A percentile compares a stretch with the other conserved stretches of the same genome.
Evolutionary conservation across 306 rosid species (phyloP).

Genomic region (Cucurbita maxima): DNA sequence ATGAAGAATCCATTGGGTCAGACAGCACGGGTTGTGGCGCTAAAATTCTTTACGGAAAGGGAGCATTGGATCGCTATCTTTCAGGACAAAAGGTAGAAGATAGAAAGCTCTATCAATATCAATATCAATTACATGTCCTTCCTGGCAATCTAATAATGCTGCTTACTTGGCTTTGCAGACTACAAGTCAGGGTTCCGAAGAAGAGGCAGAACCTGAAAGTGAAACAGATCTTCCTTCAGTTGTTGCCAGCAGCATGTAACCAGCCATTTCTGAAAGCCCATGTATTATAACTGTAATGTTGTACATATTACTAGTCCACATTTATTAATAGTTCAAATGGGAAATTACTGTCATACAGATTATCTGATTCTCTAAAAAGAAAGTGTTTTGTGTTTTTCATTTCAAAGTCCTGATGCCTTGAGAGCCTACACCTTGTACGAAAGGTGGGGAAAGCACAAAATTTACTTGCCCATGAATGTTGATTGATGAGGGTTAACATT

Average conservation of each 20-base stretch:
- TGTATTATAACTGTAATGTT: slow-evolving; percentile 48
- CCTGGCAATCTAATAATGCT: background rate
- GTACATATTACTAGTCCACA: slow-evolving; percentile 12
- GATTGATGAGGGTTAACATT: background rate
- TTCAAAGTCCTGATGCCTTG: background rate
- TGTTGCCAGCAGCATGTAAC: slow-evolving; percentile 87
- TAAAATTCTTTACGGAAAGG: slow-evolving; percentile 69
- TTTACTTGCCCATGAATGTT: background rate
- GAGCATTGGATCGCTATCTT: slow-evolving; percentile 56
- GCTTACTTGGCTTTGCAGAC: slow-evolving; percentile 11
- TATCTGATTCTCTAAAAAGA: background rate
- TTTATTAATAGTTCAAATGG: background rate
- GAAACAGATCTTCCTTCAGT: slow-evolving; percentile 57
- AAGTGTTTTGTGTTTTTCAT: background rate
- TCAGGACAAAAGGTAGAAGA: slow-evolving; percentile 27
- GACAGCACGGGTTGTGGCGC: slow-evolving; percentile 42
- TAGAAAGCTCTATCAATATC: slow-evolving; percentile 22
- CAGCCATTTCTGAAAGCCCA: background rate
- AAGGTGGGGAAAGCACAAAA: background rate
- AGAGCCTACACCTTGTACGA: background rate
- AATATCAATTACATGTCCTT: no score
- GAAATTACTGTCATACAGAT: slow-evolving; percentile 19
- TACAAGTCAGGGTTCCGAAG: slow-evolving; percentile 16
- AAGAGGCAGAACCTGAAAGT: slow-evolving; percentile 40
- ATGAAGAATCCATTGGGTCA: slow-evolving; percentile 62